These are phyloP conservation scores for Pythium sukuiense DNA, from an alignment of 352 stramenopile genomes.

Conservation along the genomic window DNA sequence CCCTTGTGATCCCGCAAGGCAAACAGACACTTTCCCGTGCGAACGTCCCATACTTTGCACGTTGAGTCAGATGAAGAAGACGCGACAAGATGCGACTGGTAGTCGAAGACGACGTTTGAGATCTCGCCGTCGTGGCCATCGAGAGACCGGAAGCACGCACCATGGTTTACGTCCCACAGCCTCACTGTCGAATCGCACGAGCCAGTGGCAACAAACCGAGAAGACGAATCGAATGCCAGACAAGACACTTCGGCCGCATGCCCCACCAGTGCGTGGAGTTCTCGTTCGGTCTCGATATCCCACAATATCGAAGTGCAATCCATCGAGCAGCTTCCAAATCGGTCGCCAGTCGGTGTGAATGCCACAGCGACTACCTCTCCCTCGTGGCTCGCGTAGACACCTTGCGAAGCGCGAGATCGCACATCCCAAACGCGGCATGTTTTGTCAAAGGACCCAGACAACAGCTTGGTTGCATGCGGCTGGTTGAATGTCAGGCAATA, in stretches of 20 bases:
- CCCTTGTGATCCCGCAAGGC: conserved; percentile 45
- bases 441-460: conserved; percentile 81
- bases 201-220: conserved; percentile 53
- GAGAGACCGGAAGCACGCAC: conserved; percentile 69
- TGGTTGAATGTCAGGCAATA: conserved; percentile 68
- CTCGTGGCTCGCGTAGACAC: conserved; percentile 56
- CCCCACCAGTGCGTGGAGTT: conserved; percentile 43
- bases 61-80: conserved; percentile 56
- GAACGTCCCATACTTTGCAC: conserved; percentile 75
- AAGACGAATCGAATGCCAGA: conserved; percentile 50
- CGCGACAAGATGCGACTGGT: conserved; percentile 49
- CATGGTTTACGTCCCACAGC: conserved; percentile 73
- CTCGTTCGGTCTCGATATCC: conserved; percentile 51
- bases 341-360: conserved; percentile 39
- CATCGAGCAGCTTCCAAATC: conserved; percentile 72
- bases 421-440: conserved; percentile 75
- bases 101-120: conserved; percentile 63
- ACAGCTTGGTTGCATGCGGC: conserved; percentile 44
- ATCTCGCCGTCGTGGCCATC: conserved; percentile 60
- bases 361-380: conserved; percentile 53
- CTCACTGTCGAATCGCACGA: conserved; percentile 68
- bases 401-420: conserved; percentile 27
- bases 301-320: conserved; percentile 70
- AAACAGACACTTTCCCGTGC: conserved; percentile 63
- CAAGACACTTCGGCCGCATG: conserved; percentile 74